These are phyloP conservation scores for Penicillium argentinense DNA, from an alignment of 495 filamentous ascomycete genomes.

Conservation along the genomic window DNA sequence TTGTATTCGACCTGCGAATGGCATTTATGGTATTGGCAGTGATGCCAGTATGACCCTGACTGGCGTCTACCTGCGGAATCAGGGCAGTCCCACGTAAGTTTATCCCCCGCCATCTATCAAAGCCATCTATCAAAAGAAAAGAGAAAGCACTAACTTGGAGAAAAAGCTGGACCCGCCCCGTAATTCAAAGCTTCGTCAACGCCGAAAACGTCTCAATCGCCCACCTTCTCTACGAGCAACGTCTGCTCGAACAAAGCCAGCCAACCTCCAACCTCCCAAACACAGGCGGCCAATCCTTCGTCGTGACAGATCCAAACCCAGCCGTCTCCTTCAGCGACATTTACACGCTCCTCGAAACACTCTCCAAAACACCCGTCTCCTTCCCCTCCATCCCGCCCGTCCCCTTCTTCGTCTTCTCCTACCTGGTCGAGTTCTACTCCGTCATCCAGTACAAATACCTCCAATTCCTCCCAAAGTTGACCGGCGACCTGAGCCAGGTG, in stretches of 20 bases:
- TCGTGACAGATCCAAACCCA: conserved; percentile 42
- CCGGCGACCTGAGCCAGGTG: conserved; percentile 46
- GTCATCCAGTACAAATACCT: conserved; percentile 44
- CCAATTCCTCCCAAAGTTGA: conserved; percentile 42
- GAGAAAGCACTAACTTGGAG: conserved; percentile 18
- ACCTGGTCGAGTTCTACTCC: conserved; percentile 50
- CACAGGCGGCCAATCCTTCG: conserved; percentile 41
- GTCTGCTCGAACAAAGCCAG: conserved; percentile 46
- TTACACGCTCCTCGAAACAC: conserved; percentile 32
- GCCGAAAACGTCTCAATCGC: conserved; percentile 58
- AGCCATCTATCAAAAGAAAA: conserved; percentile 12
- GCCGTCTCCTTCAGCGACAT: conserved; percentile 35
- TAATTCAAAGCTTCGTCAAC: conserved; percentile 58
- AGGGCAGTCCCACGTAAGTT: conserved; percentile 41
- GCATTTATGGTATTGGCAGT: conserved; percentile 57
- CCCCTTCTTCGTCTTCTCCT: conserved; percentile 42
- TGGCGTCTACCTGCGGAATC: conserved; percentile 31
- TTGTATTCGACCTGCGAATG: conserved; percentile 56
- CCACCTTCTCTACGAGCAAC: conserved; percentile 60
- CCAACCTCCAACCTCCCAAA: conserved; percentile 37
- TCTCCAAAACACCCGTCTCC: conserved; percentile 30
- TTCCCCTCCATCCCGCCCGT: conserved; percentile 30
- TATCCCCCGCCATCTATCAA: not conserved
- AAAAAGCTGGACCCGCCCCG: conserved; percentile 45
- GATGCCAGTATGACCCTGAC: conserved; percentile 48